Evolutionary conservation across 495 filamentous ascomycete species (phyloP).

Genomic region (Daldinia loculata): DNA sequence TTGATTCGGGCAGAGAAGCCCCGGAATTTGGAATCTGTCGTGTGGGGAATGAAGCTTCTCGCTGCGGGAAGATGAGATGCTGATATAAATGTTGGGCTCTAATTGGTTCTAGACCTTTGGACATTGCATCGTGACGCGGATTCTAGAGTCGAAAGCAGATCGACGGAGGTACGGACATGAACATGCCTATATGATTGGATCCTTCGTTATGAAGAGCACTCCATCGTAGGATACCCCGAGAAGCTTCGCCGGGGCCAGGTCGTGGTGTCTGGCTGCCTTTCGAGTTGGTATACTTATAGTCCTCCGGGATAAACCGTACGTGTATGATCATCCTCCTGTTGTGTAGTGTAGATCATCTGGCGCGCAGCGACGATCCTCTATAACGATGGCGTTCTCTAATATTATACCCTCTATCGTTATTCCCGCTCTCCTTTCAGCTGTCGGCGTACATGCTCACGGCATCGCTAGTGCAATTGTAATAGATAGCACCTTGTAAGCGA

Average conservation of each 20-base stretch:
- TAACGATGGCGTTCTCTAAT: conserved; percentile 29
- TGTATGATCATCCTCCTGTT: neutral
- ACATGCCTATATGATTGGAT: conserved; percentile 5
- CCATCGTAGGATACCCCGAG: conserved; percentile 4
- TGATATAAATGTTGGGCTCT: neutral
- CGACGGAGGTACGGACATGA: neutral
- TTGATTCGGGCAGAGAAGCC: conserved; percentile 21
- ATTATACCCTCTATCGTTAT: conserved; percentile 27
- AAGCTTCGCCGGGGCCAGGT: conserved; percentile 12
- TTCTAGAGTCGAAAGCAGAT: conserved; percentile 13
- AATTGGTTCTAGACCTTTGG: conserved; percentile 10
- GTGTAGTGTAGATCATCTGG: conserved; percentile 23
- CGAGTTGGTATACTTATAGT: conserved; percentile 16
- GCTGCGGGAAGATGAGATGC: neutral
- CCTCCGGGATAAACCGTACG: neutral
- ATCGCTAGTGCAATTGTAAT: conserved; percentile 44
- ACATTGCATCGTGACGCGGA: conserved; percentile 17
- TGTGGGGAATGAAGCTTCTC: conserved; percentile 5
- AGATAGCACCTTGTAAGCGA: conserved; percentile 44
- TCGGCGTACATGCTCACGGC: conserved; percentile 38
- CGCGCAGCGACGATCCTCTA: conserved; percentile 10
- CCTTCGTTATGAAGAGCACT: conserved; percentile 18
- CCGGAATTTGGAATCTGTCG: conserved; percentile 8
- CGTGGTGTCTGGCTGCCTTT: neutral
- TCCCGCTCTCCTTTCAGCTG: conserved; percentile 33